Percentiles rank a stretch among this genome's conserved stretches.
These are phyloP conservation scores for Teratosphaeria pseudoeucalypti DNA, from an alignment of 2,329 filamentous ascomycete genomes.

Conservation along the genomic window DNA sequence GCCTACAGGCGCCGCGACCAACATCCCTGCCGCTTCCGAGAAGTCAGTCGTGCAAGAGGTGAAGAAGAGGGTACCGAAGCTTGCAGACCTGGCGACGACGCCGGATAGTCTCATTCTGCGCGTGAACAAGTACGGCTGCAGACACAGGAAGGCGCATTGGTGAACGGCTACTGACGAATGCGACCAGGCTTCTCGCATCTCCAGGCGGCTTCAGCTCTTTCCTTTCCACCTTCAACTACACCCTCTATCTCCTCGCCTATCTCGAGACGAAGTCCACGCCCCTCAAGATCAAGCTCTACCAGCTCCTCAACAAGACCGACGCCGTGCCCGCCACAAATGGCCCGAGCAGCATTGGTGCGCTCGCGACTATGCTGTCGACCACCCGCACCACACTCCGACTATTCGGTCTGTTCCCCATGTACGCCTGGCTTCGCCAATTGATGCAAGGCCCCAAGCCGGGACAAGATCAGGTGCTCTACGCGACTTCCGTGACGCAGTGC, in stretches of 20 bases:
- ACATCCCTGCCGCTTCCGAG: constrained; percentile 19
- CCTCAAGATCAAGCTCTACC: constrained; percentile 24
- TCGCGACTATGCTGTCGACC: constrained; percentile 31
- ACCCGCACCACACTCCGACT: constrained; percentile 35
- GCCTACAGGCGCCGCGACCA: constrained; percentile 24
- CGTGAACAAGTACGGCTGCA: constrained; percentile 33
- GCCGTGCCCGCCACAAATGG: constrained; percentile 15
- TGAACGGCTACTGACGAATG: not conserved
- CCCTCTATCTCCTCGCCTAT: constrained; percentile 36
- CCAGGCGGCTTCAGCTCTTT: constrained; percentile 35
- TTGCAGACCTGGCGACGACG: constrained; percentile 23
- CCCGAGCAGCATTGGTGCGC: constrained; percentile 23
- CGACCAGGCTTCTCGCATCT: constrained; percentile 31
- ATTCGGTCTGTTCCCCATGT: constrained; percentile 34
- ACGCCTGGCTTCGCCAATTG: constrained; percentile 35
- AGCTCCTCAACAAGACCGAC: constrained; percentile 22
- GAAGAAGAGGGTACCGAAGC: constrained; percentile 17
- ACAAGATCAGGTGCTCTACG: constrained; percentile 32
- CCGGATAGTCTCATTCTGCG: constrained; percentile 31
- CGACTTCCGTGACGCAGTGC: constrained; percentile 32
- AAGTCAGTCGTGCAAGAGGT: constrained; percentile 22
- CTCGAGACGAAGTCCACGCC: constrained; percentile 28
- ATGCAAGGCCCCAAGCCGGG: constrained; percentile 31
- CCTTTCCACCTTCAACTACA: constrained; percentile 39
- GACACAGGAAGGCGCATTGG: not conserved